A percentile compares a stretch with the other conserved stretches of the same genome.
phyloP scores from a whole-genome alignment of 305 asterid genomes.

The Fraxinus platypoda region DNA sequence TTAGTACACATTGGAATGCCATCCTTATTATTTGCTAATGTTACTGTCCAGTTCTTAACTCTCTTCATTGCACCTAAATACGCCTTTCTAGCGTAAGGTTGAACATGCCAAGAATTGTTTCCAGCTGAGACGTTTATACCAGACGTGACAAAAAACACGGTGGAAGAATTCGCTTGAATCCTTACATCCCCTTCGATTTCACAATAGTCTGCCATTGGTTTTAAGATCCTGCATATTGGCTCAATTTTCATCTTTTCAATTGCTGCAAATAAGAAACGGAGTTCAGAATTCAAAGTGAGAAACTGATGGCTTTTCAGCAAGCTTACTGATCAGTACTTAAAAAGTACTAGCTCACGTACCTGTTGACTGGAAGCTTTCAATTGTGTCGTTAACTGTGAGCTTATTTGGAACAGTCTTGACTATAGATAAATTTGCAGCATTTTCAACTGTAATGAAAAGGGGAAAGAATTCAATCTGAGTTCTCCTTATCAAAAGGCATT shows the following conservation, averaged over 20 bases:
- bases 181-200: conserved; percentile 58
- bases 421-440: conserved; percentile 5
- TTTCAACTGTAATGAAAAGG: background rate
- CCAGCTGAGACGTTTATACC: background rate
- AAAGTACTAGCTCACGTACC: background rate
- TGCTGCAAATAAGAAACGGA: conserved; percentile 18
- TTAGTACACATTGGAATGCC: conserved; percentile 40
- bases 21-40: conserved; percentile 15
- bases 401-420: conserved; percentile 3
- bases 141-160: conserved; percentile 33
- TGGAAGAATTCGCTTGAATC: conserved; percentile 43
- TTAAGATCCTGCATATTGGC: conserved; percentile 39
- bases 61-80: conserved; percentile 29
- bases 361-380: background rate
- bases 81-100: conserved; percentile 67
- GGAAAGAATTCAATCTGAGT: background rate
- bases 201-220: conserved; percentile 52
- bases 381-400: conserved; percentile 12
- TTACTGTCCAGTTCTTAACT: conserved; percentile 58
- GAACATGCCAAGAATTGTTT: conserved; percentile 44
- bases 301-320: background rate
- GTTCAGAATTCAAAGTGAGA: background rate
- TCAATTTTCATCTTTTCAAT: conserved; percentile 15
- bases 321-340: background rate
- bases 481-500: background rate